Conservation (phyloP, 306 rosid genomes). For the Casuarina glauca region DNA sequence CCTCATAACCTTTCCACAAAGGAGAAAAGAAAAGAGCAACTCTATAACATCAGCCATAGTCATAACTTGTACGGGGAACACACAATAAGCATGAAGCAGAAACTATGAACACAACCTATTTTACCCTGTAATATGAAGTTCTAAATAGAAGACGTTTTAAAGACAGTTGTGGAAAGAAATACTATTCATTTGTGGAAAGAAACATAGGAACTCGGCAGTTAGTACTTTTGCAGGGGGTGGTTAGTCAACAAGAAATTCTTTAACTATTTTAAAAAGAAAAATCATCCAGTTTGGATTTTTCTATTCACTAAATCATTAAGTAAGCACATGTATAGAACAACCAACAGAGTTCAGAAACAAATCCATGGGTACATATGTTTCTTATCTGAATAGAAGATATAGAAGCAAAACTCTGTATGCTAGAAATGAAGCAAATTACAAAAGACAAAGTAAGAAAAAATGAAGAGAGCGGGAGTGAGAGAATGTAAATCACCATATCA, state of each 20-base stretch:
- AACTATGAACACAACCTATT: background rate
- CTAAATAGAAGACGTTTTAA: background rate
- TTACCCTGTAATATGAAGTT: background rate
- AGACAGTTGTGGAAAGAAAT: background rate
- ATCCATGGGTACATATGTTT: background rate
- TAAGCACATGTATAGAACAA: background rate
- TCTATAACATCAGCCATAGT: constrained; percentile 4
- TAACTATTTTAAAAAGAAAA: too few species aligned
- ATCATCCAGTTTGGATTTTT: background rate
- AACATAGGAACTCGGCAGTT: too few species aligned
- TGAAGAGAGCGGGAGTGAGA: background rate
- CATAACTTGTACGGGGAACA: background rate
- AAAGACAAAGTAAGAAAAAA: background rate
- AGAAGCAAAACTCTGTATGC: background rate
- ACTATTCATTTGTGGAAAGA: too few species aligned
- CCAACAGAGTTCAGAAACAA: background rate
- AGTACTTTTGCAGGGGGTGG: too few species aligned
- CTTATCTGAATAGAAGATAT: background rate
- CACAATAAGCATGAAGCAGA: background rate
- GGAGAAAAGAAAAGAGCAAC: background rate
- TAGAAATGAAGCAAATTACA: background rate
- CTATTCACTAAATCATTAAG: background rate
- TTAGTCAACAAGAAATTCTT: too few species aligned
- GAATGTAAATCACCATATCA: background rate
- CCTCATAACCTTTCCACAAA: background rate